Evolutionary conservation across 768 basidiomycete species (phyloP).

Genomic region (Holtermanniella nyarrowii): DNA sequence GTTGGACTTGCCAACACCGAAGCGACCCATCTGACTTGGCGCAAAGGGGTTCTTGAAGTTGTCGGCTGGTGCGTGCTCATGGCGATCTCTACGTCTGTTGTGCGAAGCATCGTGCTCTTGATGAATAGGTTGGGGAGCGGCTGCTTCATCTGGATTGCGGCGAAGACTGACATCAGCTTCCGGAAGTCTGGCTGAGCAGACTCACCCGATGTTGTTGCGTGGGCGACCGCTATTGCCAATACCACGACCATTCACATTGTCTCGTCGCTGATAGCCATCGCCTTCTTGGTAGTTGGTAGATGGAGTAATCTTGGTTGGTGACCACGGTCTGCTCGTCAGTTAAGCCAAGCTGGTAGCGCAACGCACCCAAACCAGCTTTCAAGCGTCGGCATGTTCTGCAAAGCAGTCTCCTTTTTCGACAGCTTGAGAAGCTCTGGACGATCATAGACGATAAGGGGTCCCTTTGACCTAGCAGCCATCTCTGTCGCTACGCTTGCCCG

Average conservation of each 20-base stretch:
- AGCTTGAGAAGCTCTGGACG: background rate
- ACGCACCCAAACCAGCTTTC: conserved; percentile 29
- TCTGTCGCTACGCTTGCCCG: background rate
- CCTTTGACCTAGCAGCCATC: background rate
- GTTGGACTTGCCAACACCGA: conserved; percentile 6
- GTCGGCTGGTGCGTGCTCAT: conserved; percentile 7
- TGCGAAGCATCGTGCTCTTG: conserved; percentile 18
- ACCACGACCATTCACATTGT: conserved; percentile 5
- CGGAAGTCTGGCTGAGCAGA: background rate
- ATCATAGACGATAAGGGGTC: background rate
- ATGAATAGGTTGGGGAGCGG: no score
- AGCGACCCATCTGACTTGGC: conserved; percentile 25
- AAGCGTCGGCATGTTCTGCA: conserved; percentile 9
- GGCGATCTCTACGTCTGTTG: conserved; percentile 7
- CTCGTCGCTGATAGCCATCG: conserved; percentile 28
- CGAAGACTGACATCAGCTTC: conserved; percentile 2
- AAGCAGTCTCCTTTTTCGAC: background rate
- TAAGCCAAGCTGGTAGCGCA: background rate
- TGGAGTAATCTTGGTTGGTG: background rate
- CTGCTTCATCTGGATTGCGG: no score
- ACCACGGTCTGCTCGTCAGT: background rate
- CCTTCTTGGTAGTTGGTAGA: background rate
- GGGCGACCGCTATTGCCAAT: conserved; percentile 12
- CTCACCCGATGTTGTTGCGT: conserved; percentile 23
- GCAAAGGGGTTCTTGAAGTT: conserved; percentile 5